Percentiles rank a stretch among this genome's conserved stretches.
Conservation (phyloP, 345 rosid species). For the Triadica sebifera region DNA sequence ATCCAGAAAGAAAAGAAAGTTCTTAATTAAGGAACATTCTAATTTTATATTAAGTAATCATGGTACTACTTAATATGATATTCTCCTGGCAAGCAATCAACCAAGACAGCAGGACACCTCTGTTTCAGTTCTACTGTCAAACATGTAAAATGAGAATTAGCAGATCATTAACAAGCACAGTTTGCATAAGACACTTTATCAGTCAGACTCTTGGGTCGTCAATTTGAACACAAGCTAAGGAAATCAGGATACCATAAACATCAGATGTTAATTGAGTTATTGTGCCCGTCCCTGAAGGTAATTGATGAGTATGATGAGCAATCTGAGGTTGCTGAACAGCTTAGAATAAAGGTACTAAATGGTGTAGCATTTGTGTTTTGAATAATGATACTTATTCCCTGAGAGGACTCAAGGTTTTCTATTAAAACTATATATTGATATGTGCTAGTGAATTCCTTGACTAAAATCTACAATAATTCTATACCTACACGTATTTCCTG, state of each 20-base stretch:
- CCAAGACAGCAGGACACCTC: neutral
- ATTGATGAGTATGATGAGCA: conserved; percentile 92
- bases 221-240: neutral
- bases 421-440: no score
- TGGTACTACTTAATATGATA: neutral
- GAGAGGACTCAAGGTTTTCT: neutral
- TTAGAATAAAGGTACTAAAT: conserved; percentile 66
- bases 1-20: no score
- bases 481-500: neutral
- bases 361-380: neutral
- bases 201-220: neutral
- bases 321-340: conserved; percentile 88
- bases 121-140: neutral
- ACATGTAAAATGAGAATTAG: neutral
- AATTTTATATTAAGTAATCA: neutral
- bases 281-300: conserved; percentile 49
- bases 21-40: neutral
- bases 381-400: neutral
- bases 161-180: neutral
- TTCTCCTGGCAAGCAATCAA: neutral
- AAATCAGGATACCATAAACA: no score
- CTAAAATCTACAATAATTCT: no score
- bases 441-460: no score
- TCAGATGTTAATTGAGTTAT: neutral
- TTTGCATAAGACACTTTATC: neutral